Base-by-base conservation (phyloP, 495 filamentous ascomycete species). In the Penicillium pulvis region DNA sequence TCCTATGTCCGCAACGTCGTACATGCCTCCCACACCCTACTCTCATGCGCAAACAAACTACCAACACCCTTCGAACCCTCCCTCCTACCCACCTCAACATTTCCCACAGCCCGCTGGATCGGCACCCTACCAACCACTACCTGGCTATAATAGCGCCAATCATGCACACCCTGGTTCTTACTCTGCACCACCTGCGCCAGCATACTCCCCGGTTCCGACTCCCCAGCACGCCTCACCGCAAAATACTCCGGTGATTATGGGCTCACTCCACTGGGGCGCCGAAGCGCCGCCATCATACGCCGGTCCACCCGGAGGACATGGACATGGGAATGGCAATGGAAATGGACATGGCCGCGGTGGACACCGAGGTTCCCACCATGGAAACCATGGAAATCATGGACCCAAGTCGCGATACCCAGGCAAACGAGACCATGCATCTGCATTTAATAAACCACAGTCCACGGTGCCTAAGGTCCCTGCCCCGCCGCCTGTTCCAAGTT, bases 401-500 rank as follows among this genome's bases (percentile, higher is more conserved):
- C 61, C 67, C 65, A 79, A 71, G 70, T 70, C 56, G 63, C 73
- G 67, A 30, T 60, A 71, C 35, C 42, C 51, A 6, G 69, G 73
- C 36, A 79, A 79, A 59, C 74, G 79, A 19, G 68, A 80, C 26
- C 73, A 78, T 52, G 56, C 63, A 3, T 71, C 77, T 26, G 74
- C 74, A 2, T 81, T 81, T 59, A 71, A 59, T 46, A 80, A 74
- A 60, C 73, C 77, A 16, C 70, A 69, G 5, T 67, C 72, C 17
- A 62, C 60, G n/a, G 65, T 59, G 1, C 72, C 74, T 0, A 71
- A 73, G 70, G 75, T 67, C 57, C 78, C 77, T 26, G 81, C 79
- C n/a, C 67, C 85, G 19, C 83, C 84, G 8, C 65, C 81, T 11
- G 79, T 87, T 58, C 83, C 89, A 54, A 87, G 84, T 64, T 87